Evolutionary conservation across 1,284 basidiomycete species (phyloP), one percentile per base, ranked within the genome.

Genomic region (Thecaphora frezii): DNA sequence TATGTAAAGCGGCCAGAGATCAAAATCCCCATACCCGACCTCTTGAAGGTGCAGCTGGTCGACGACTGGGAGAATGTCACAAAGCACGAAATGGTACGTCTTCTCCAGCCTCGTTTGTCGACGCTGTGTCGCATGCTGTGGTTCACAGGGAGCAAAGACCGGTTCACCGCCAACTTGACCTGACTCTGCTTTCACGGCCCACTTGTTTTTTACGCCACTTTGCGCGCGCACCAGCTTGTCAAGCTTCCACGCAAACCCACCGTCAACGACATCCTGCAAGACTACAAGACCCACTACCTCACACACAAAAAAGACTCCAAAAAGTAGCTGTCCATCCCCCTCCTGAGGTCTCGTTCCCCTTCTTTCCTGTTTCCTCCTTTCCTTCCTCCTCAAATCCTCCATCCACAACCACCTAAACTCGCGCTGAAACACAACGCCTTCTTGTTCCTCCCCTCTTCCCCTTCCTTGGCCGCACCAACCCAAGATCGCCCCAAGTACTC

Each of bases 11-110:
- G 89, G 66, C 90, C 90, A 3, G 93, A 97, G 73, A 88, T 98
- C 83, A 92, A 91, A 80, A 84, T 98, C 44, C 85, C 84, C 50
- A 87, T 97, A 14, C 96, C 94, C 0, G 93, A 97, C 70, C 80
- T 85, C 16, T 84, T 98, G 63, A 97, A 97, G 80, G 84, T 89
- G 28, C 84, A 90, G 56, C 83, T 99, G 16, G 93, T 98, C 1
- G 93, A 98, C 73, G 96, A 98, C 73, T 98, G 94, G 94, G 94
- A 98, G 81, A 87, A 88, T 18, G 87, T 98, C 40, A 98, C 94
- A 49, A 97, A 97, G 82, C 91, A 93, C 76, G 88, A 87, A 73
- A 7, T 21, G 40, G 40, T 41, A 4, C 19, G 40, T 22, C 7
- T 10, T n/a, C 10, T 37, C 33, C 33, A 12, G 33, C n/a, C n/a